phyloP scores from a whole-genome alignment of 495 filamentous ascomycete genomes.

The Penicillium paxilli region DNA sequence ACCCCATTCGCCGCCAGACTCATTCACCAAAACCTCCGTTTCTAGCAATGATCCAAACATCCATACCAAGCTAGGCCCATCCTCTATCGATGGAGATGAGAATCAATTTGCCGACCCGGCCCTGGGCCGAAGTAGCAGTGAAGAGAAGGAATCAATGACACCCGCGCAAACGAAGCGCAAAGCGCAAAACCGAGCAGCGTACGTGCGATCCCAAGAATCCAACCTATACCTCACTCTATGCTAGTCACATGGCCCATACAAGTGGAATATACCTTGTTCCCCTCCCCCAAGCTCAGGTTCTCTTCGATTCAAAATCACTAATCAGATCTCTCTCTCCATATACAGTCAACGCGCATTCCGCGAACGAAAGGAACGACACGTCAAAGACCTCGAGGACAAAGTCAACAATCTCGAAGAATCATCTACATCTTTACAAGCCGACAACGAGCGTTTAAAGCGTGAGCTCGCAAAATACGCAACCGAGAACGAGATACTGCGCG shows the following conservation, averaged over 20 bases:
- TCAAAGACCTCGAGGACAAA: conserved; percentile 88
- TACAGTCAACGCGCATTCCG: conserved; percentile 91
- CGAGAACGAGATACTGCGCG: conserved; percentile 94
- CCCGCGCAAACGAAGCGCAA: conserved; percentile 86
- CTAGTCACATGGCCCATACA: no score
- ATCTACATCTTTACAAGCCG: conserved; percentile 55
- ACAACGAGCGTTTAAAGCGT: conserved; percentile 83
- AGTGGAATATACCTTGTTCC: no score
- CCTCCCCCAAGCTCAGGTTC: no score
- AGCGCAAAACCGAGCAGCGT: conserved; percentile 96
- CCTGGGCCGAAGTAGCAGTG: conserved; percentile 49
- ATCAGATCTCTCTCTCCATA: no score
- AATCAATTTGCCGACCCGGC: conserved; percentile 24
- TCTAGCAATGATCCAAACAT: conserved; percentile 30
- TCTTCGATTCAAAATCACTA: no score
- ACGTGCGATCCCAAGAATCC: conserved; percentile 46
- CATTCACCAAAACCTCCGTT: conserved; percentile 40
- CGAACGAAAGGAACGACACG: conserved; percentile 92
- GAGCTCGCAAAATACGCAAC: conserved; percentile 77
- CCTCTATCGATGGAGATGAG: conserved; percentile 37
- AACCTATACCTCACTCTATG: no score
- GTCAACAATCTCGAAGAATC: conserved; percentile 69
- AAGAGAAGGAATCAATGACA: conserved; percentile 69
- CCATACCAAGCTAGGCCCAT: conserved; percentile 16
- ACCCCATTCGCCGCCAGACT: conserved; percentile 49